phyloP scores from a whole-genome alignment of 106 monocot genomes.

The Allium fistulosum region DNA sequence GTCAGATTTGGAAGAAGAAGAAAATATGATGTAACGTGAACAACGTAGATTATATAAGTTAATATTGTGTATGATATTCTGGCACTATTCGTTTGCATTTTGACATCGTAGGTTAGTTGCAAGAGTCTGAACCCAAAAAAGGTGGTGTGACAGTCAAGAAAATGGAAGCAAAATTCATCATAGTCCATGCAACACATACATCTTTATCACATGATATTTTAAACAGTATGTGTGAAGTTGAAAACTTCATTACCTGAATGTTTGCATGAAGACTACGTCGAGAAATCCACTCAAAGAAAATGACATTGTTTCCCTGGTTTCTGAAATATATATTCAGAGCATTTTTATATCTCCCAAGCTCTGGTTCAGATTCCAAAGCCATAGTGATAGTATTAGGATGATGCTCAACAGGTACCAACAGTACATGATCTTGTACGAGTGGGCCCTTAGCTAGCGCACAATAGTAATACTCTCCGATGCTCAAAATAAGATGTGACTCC shows the following conservation, averaged over 20 bases:
- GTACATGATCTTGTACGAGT: constrained; percentile 67
- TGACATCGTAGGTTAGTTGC: too few relatives aligned
- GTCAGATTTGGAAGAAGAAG: too few relatives aligned
- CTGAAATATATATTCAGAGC: constrained; percentile 54
- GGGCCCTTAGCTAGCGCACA: constrained; percentile 94
- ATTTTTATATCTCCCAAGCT: constrained; percentile 58
- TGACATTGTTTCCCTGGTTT: constrained; percentile 52
- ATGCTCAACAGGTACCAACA: constrained; percentile 87
- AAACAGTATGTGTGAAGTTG: too few relatives aligned
- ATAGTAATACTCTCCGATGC: constrained; percentile 77
- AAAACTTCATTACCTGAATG: constrained; percentile 55
- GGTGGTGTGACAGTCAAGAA: too few relatives aligned
- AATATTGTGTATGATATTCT: too few relatives aligned
- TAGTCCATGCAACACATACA: too few relatives aligned
- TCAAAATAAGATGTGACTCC: constrained; percentile 79
- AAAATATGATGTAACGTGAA: too few relatives aligned
- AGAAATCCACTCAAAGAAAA: constrained; percentile 85
- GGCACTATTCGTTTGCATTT: too few relatives aligned
- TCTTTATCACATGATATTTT: too few relatives aligned
- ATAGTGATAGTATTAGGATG: constrained; percentile 64
- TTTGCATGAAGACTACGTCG: constrained; percentile 70
- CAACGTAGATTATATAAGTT: too few relatives aligned
- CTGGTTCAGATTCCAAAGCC: constrained; percentile 52
- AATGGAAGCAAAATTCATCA: too few relatives aligned
- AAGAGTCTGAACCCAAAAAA: too few relatives aligned